Evolutionary conservation across 2,329 filamentous ascomycete genomes (phyloP).

Genomic region (Talaromyces sp.): DNA sequence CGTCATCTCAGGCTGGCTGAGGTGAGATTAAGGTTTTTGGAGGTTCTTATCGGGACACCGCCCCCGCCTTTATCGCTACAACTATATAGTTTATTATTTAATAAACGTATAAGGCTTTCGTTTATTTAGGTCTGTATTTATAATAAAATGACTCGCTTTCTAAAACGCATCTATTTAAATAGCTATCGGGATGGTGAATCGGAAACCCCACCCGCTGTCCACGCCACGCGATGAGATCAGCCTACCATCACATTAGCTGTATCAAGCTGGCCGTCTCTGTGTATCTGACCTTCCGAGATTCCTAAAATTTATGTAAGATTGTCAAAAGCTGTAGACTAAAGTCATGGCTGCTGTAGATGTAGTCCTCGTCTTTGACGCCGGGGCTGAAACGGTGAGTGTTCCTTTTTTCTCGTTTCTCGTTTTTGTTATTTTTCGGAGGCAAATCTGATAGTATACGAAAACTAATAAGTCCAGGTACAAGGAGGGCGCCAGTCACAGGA

Average conservation of each 20-base stretch:
- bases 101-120: too few species aligned
- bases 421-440: background rate
- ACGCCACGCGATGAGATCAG: constrained; percentile 23
- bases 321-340: constrained; percentile 15
- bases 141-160: background rate
- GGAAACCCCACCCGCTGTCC: background rate
- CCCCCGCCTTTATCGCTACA: background rate
- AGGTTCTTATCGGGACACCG: background rate
- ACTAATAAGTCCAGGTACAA: constrained; percentile 19
- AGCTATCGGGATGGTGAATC: background rate
- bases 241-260: constrained; percentile 18
- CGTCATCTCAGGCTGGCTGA: background rate
- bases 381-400: constrained; percentile 22
- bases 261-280: background rate
- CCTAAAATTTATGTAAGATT: background rate
- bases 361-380: constrained; percentile 25
- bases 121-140: background rate
- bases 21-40: background rate
- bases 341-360: constrained; percentile 21
- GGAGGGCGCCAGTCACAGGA: constrained; percentile 25
- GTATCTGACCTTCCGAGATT: background rate
- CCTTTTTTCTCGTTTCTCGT: background rate
- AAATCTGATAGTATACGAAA: background rate
- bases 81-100: background rate
- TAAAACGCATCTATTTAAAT: background rate